A percentile compares a stretch with the other conserved stretches of the same genome.
These are phyloP conservation scores for Balansia obtecta DNA, from an alignment of 2,329 filamentous ascomycete genomes.

Conservation along the genomic window DNA sequence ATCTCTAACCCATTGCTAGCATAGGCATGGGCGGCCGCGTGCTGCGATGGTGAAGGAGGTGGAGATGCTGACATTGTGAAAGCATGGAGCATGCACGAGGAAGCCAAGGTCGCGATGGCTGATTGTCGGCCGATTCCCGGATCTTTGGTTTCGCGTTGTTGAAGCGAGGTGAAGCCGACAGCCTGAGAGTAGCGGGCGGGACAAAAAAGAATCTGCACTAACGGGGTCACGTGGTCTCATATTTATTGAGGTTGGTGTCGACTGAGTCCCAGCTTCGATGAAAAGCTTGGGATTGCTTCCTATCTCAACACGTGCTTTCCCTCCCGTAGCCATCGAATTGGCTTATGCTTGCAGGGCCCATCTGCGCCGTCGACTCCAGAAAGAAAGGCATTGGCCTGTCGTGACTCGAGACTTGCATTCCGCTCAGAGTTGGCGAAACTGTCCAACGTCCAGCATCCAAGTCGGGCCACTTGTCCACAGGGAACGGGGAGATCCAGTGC, in stretches of 20 bases:
- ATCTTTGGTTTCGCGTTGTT: constrained; percentile 18
- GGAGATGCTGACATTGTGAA: constrained; percentile 16
- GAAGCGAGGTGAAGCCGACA: constrained; percentile 28
- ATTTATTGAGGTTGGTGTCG: neutral
- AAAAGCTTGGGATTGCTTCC: too few relatives aligned
- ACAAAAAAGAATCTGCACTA: neutral
- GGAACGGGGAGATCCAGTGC: constrained; percentile 9
- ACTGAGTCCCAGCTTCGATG: neutral
- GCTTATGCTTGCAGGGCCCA: neutral
- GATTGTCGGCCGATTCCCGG: constrained; percentile 32
- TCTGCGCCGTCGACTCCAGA: too few relatives aligned
- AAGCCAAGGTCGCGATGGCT: constrained; percentile 21
- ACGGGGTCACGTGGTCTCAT: neutral
- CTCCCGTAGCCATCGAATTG: too few relatives aligned
- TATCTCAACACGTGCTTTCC: neutral
- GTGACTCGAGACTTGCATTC: neutral
- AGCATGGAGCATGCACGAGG: neutral
- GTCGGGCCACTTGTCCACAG: constrained; percentile 9
- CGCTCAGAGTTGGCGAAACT: constrained; percentile 10
- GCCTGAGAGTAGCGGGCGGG: too few relatives aligned
- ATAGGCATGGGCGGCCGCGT: constrained; percentile 26
- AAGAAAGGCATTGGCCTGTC: neutral
- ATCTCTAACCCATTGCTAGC: constrained; percentile 34
- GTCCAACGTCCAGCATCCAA: constrained; percentile 8
- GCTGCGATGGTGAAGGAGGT: constrained; percentile 12